Evolutionary conservation across 2,329 filamentous ascomycete species (phyloP), one percentile per base, ranked within the genome.

Genomic region (Myrmaecium sp.): DNA sequence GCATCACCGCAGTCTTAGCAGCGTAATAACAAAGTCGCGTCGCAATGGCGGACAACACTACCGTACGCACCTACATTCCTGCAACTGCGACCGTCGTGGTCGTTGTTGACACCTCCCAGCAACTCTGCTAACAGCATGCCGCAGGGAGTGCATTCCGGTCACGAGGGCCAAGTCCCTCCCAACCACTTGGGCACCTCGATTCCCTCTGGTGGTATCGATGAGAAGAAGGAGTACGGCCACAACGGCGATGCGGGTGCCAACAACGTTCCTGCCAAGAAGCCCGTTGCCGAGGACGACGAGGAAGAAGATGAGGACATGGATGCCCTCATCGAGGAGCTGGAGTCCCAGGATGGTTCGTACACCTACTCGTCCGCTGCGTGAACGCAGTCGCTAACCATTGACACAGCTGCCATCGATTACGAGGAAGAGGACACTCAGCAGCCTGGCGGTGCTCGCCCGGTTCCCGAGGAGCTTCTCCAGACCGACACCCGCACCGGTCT

Each of bases 291-390:
- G 22, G 66, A 66, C 16, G 72, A 74, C 5, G 74, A 80, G 25
- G 75, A 83, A 13, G 76, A 79, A 23, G 76, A 82, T 42, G 77
- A 82, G 57, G 76, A 86, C 49, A 82, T 92, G 39, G 79, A 91
- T 47, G 71, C 74, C 44, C 64, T 92, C 44, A 91, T 92, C 39
- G 77, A 83, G 51, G 81, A 89, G 43, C 74, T 91, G 39, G 77
- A 89, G 57, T 82, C 74, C 21, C 64, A 81, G 41, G 80, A 89
- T 52, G 79, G n/a, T n/a, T n/a, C n/a, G n/a, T n/a, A n/a, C n/a
- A n/a, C n/a, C n/a, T n/a, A n/a, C n/a, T n/a, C n/a, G n/a, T n/a
- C n/a, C n/a, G n/a, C n/a, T n/a, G n/a, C n/a, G n/a, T n/a, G n/a
- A n/a, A n/a, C n/a, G n/a, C n/a, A n/a, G n/a, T n/a, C n/a, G n/a